These are phyloP conservation scores for Pichia heedii DNA, from an alignment of 805 yeast species.

Conservation along the genomic window DNA sequence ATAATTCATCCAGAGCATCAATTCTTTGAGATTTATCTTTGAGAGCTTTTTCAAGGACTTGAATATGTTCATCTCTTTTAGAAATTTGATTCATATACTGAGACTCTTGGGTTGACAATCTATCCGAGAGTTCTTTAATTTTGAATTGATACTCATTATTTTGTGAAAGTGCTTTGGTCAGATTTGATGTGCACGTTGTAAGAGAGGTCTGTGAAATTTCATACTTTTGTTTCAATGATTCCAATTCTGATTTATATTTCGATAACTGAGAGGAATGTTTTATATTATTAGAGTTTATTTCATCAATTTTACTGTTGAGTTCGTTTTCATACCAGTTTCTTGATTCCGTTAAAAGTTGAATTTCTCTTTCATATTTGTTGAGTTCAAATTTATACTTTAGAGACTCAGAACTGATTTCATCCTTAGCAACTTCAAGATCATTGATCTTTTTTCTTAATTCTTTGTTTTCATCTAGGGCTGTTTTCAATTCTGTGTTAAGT, in stretches of 20 bases:
- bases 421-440: conserved; percentile 28
- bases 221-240: conserved; percentile 26
- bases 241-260: conserved; percentile 28
- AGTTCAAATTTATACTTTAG: conserved; percentile 20
- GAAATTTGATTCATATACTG: conserved; percentile 49
- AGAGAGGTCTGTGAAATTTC: conserved; percentile 20
- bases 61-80: conserved; percentile 51
- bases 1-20: conserved; percentile 39
- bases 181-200: conserved; percentile 27
- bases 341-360: conserved; percentile 24
- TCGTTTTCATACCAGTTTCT: conserved; percentile 30
- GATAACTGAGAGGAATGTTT: conserved; percentile 25
- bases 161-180: conserved; percentile 29
- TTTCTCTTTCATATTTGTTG: conserved; percentile 23
- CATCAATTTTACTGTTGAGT: conserved; percentile 20
- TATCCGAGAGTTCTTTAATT: conserved; percentile 39
- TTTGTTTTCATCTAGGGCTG: conserved; percentile 32
- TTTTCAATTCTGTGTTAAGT: conserved; percentile 33
- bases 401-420: conserved; percentile 18
- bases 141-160: conserved; percentile 37
- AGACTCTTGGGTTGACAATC: conserved; percentile 34
- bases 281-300: conserved; percentile 22
- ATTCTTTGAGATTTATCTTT: conserved; percentile 46
- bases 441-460: conserved; percentile 35
- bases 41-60: conserved; percentile 45